phyloP scores from a whole-genome alignment of 768 basidiomycete species.

The Ramaria sp. region DNA sequence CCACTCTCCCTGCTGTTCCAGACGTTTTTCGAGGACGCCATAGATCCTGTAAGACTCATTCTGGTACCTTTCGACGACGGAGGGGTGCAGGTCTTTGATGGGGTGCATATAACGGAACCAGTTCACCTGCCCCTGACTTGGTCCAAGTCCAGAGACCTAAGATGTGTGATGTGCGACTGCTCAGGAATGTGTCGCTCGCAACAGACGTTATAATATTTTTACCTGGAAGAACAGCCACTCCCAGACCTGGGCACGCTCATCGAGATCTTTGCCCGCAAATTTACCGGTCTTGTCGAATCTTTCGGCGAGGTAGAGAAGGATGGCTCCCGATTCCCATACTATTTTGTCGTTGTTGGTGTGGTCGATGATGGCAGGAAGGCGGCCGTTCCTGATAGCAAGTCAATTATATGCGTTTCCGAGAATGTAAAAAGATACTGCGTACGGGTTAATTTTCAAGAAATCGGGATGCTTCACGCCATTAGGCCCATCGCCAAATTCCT shows the following conservation, averaged over 20 bases:
- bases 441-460: conserved; percentile 4
- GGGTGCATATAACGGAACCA: conserved; percentile 14
- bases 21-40: conserved; percentile 12
- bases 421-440: neutral
- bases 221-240: neutral
- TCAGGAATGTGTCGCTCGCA: too few species aligned
- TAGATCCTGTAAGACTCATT: conserved; percentile 13
- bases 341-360: conserved; percentile 41
- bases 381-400: conserved; percentile 27
- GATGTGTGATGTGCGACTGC: too few species aligned
- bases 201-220: too few species aligned
- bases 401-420: neutral
- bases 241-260: neutral
- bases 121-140: neutral
- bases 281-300: conserved; percentile 68
- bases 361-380: conserved; percentile 62
- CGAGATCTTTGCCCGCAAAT: conserved; percentile 24
- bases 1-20: conserved; percentile 7
- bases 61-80: conserved; percentile 12
- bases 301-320: conserved; percentile 68
- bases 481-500: neutral
- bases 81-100: conserved; percentile 11
- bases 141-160: conserved; percentile 1
- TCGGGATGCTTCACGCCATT: neutral
- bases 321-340: conserved; percentile 73